Percentiles rank a stretch among this genome's conserved stretches.
Evolutionary conservation across 2,329 filamentous ascomycete species (phyloP).

Genomic region (Aspergillus sp.): DNA sequence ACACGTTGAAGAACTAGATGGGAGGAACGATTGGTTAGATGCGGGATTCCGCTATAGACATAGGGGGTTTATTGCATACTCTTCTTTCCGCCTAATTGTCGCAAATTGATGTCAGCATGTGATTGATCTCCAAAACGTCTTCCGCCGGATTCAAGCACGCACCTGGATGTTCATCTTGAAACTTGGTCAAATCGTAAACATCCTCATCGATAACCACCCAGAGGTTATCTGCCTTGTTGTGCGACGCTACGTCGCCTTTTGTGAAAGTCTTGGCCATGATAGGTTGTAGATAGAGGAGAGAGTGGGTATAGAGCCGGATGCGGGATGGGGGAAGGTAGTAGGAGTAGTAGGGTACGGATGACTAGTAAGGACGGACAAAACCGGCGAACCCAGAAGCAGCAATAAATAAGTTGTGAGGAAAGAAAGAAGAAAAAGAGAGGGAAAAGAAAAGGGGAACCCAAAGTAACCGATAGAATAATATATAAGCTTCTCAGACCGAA

Average conservation of each 20-base stretch:
- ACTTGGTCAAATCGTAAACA: conserved; percentile 91
- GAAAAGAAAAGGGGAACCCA: not conserved
- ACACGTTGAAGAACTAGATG: conserved; percentile 62
- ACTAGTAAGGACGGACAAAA: not conserved
- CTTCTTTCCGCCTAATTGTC: conserved; percentile 65
- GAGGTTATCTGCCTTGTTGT: conserved; percentile 83
- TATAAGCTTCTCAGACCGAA: no score
- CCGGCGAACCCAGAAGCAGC: no score
- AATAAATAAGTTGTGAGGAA: not conserved
- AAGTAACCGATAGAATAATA: no score
- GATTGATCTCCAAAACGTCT: conserved; percentile 1
- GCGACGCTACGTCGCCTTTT: conserved; percentile 80
- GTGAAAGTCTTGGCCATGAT: conserved; percentile 88
- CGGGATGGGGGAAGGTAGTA: no score
- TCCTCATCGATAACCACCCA: conserved; percentile 93
- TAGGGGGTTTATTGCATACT: conserved; percentile 48
- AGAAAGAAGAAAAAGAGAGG: conserved; percentile 12
- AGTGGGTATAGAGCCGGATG: not conserved
- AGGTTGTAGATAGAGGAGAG: conserved; percentile 2
- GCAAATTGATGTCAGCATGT: conserved; percentile 18
- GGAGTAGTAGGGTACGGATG: not conserved
- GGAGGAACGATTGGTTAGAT: conserved; percentile 19
- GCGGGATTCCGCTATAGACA: not conserved
- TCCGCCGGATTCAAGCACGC: not conserved
- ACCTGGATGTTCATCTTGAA: conserved; percentile 77